Percentiles rank a stretch among this genome's conserved stretches.
These are phyloP conservation scores for Heracleum sosnowskyi DNA, from an alignment of 129 eudicot species.

Conservation along the genomic window DNA sequence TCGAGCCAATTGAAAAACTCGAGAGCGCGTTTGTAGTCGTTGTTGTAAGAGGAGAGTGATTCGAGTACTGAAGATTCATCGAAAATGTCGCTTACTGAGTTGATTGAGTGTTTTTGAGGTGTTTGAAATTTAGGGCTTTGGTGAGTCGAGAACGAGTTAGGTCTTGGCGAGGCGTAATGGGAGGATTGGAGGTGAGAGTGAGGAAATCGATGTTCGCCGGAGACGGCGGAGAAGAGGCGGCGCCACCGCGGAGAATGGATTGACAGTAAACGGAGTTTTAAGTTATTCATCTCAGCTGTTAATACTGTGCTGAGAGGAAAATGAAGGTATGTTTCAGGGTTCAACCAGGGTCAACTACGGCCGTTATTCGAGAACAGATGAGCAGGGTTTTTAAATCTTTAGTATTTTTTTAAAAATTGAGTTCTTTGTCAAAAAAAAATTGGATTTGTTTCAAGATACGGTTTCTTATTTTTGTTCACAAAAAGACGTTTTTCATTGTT, in stretches of 20 bases:
- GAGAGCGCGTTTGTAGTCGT: constrained; percentile 70
- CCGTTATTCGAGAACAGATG: too few relatives aligned
- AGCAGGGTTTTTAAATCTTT: too few relatives aligned
- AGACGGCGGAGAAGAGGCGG: constrained; percentile 2
- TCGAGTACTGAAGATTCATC: constrained; percentile 39
- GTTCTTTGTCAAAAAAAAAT: too few relatives aligned
- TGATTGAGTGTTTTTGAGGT: not conserved
- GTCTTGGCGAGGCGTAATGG: not conserved
- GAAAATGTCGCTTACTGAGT: not conserved
- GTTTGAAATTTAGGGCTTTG: constrained; percentile 22
- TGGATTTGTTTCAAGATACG: too few relatives aligned
- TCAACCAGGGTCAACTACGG: too few relatives aligned
- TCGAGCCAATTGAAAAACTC: constrained; percentile 89
- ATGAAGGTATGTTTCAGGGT: too few relatives aligned
- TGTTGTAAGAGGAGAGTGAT: constrained; percentile 60
- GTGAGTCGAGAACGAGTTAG: constrained; percentile 13
- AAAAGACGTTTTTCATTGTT: too few relatives aligned
- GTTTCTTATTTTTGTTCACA: too few relatives aligned
- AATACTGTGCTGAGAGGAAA: too few relatives aligned
- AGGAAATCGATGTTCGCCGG: not conserved
- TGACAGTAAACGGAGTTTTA: not conserved
- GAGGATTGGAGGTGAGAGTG: not conserved
- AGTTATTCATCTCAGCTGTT: not conserved
- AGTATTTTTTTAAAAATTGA: too few relatives aligned
- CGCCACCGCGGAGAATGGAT: not conserved